Evolutionary conservation across 352 stramenopile genomes (phyloP).

Genomic region (Pythium dissimile): DNA sequence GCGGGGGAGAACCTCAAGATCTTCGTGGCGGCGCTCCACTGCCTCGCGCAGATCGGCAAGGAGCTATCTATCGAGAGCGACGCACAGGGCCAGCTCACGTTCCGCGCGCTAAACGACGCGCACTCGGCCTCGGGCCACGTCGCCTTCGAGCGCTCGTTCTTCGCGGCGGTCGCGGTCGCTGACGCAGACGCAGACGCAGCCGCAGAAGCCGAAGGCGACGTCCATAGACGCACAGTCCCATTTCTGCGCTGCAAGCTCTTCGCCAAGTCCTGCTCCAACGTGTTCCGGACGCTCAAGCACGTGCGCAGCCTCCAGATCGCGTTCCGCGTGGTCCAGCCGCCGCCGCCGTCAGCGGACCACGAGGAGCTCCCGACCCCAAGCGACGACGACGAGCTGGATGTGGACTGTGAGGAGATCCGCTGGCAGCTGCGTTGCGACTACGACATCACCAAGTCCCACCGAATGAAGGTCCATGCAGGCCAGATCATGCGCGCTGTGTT

Average conservation of each 20-base stretch:
- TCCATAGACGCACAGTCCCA: too few species aligned
- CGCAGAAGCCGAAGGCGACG: too few species aligned
- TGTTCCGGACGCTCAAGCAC: conserved; percentile 83
- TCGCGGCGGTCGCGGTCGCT: conserved; percentile 29
- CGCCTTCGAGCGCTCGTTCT: conserved; percentile 66
- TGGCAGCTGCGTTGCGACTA: conserved; percentile 77
- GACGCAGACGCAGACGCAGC: not conserved
- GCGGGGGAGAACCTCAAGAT: conserved; percentile 73
- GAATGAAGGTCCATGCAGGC: conserved; percentile 75
- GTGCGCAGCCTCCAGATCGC: conserved; percentile 70
- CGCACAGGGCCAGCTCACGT: conserved; percentile 39
- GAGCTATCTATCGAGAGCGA: conserved; percentile 78
- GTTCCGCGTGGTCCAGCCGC: conserved; percentile 46
- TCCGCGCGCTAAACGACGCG: conserved; percentile 78
- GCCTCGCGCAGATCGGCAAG: conserved; percentile 74
- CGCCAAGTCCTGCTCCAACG: conserved; percentile 70
- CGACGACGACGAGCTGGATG: conserved; percentile 42
- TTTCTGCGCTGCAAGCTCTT: conserved; percentile 79
- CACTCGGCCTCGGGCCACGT: conserved; percentile 75
- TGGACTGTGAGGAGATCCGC: conserved; percentile 61
- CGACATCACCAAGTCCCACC: conserved; percentile 85
- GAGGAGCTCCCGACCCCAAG: conserved; percentile 8
- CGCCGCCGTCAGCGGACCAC: conserved; percentile 16
- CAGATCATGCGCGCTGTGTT: conserved; percentile 82
- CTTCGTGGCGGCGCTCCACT: conserved; percentile 76